Conservation (phyloP, 2,329 filamentous ascomycete species). For the Ophiostoma quercus region DNA sequence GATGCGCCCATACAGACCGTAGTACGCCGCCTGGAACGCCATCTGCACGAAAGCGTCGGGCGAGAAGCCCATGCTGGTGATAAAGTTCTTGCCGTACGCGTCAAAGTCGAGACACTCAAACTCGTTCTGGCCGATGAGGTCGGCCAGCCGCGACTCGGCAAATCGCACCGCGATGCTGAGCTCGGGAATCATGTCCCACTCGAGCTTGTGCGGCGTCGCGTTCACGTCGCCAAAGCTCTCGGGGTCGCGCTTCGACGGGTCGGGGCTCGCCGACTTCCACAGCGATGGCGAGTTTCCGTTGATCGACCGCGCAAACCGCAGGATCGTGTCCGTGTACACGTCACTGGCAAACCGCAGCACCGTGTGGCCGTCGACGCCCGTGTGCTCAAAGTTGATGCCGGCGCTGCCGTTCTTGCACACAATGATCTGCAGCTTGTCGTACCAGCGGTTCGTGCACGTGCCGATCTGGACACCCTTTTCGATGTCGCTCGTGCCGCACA, state of each 20-base stretch:
- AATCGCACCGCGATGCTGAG: slow-evolving; percentile 87
- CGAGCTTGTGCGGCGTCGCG: slow-evolving; percentile 89
- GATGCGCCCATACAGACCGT: slow-evolving; percentile 86
- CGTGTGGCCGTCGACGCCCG: slow-evolving; percentile 94
- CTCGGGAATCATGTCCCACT: slow-evolving; percentile 96
- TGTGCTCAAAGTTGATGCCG: slow-evolving; percentile 99
- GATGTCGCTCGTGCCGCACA: slow-evolving; percentile 88
- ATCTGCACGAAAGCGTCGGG: slow-evolving; percentile 98
- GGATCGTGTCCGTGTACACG: slow-evolving; percentile 93
- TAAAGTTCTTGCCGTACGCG: slow-evolving; percentile 93
- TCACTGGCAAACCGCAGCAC: slow-evolving; percentile 95
- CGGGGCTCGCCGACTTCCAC: slow-evolving; percentile 85
- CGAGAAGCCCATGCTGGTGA: slow-evolving; percentile 93
- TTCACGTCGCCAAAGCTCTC: slow-evolving; percentile 88
- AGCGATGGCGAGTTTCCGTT: slow-evolving; percentile 87
- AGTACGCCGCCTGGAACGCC: slow-evolving; percentile 98
- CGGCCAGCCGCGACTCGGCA: slow-evolving; percentile 87
- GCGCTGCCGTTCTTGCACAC: slow-evolving; percentile 98
- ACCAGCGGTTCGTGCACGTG: slow-evolving; percentile 97
- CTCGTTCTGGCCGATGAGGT: slow-evolving; percentile 94
- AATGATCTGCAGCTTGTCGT: slow-evolving; percentile 98
- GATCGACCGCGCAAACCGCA: slow-evolving; percentile 90
- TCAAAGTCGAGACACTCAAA: slow-evolving; percentile 86
- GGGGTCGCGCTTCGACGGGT: slow-evolving; percentile 86
- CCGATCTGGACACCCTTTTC: slow-evolving; percentile 92